phyloP scores from a whole-genome alignment of 345 rosid genomes.

The Gossypium rotundifolium region DNA sequence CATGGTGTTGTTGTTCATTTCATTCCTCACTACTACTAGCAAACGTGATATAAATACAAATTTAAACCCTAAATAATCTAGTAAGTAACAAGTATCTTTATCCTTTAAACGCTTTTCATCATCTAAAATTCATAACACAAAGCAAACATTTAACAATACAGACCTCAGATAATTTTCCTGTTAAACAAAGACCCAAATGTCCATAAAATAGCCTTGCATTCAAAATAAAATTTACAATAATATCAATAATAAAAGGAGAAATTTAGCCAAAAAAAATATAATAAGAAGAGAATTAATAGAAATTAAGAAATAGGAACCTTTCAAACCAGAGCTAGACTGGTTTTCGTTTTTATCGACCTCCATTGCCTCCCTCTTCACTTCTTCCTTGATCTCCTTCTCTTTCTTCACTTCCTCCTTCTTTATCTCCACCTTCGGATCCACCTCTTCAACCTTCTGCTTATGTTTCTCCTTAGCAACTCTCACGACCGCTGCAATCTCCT shows the following conservation, averaged over 20 bases:
- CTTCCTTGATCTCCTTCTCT: slow-evolving; percentile 20
- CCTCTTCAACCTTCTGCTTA: slow-evolving; percentile 30
- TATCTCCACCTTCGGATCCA: slow-evolving; percentile 17
- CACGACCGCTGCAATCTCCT: slow-evolving; percentile 50
- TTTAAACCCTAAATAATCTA: neutral
- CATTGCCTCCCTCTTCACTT: slow-evolving; percentile 19
- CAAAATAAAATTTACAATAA: neutral
- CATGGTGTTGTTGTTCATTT: neutral
- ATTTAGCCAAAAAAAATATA: neutral
- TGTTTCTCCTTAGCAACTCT: slow-evolving; percentile 49
- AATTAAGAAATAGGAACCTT: slow-evolving; percentile 25
- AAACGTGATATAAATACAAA: neutral
- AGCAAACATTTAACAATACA: neutral
- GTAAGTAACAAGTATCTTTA: neutral
- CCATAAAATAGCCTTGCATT: neutral
- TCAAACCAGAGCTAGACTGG: slow-evolving; percentile 20
- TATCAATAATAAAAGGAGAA: too few relatives aligned
- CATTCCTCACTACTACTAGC: neutral
- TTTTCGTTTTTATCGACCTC: slow-evolving; percentile 34
- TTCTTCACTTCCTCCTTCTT: slow-evolving; percentile 24
- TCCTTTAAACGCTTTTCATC: neutral
- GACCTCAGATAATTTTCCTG: neutral
- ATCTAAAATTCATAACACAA: neutral
- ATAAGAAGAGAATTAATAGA: neutral
- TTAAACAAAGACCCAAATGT: neutral